Percentiles rank a stretch among this genome's conserved stretches.
phyloP scores from a whole-genome alignment of 768 basidiomycete genomes.

The Lactifluus subvellereus region DNA sequence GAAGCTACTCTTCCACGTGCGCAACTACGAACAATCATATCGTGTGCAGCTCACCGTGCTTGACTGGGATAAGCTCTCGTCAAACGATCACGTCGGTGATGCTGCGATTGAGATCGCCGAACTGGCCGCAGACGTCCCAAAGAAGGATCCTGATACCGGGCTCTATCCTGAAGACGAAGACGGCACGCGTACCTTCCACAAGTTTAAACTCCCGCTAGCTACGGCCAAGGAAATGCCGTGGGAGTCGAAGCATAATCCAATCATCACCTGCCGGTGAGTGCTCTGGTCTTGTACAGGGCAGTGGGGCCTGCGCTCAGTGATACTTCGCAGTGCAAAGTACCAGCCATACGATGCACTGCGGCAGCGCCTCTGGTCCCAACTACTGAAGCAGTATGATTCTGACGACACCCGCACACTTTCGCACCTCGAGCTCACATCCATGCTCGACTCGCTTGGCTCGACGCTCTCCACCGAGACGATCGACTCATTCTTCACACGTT shows the following conservation, averaged over 20 bases:
- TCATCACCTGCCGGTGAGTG: constrained; percentile 57
- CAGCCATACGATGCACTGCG: constrained; percentile 91
- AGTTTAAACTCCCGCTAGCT: constrained; percentile 59
- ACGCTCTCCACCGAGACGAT: constrained; percentile 79
- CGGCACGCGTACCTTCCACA: constrained; percentile 57
- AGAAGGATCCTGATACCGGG: constrained; percentile 48
- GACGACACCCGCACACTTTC: constrained; percentile 75
- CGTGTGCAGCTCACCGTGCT: constrained; percentile 76
- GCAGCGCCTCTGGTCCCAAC: constrained; percentile 86
- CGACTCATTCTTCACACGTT: constrained; percentile 72
- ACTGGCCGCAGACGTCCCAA: constrained; percentile 45
- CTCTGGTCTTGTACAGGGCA: not conserved
- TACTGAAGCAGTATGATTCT: constrained; percentile 83
- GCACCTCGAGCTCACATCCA: constrained; percentile 81
- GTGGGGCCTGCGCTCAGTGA: not conserved
- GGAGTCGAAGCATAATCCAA: constrained; percentile 69
- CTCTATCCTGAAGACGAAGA: constrained; percentile 50
- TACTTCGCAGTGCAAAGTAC: constrained; percentile 71
- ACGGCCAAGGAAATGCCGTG: constrained; percentile 60
- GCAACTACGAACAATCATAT: constrained; percentile 76
- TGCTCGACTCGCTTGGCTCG: constrained; percentile 96
- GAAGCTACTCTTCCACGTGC: constrained; percentile 92
- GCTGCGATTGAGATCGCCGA: constrained; percentile 64
- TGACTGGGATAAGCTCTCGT: constrained; percentile 93
- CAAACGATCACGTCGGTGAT: constrained; percentile 87